A percentile compares a stretch with the other conserved stretches of the same genome.
These are phyloP conservation scores for Purpureocillium takamizusanense DNA, from an alignment of 2,329 filamentous ascomycete species.

Conservation along the genomic window DNA sequence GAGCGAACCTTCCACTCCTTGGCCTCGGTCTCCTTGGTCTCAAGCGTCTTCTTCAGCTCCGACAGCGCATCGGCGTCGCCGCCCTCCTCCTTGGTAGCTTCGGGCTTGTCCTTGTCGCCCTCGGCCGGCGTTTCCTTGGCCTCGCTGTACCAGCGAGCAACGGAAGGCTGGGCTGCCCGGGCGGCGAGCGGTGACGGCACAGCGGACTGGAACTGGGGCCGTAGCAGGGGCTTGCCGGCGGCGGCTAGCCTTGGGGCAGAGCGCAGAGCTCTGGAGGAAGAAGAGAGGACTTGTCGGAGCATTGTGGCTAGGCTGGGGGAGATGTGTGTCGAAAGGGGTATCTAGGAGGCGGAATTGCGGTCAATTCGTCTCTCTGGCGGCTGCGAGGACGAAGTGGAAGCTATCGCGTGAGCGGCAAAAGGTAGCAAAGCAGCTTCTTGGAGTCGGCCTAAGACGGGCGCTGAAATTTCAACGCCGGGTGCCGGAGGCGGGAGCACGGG, in stretches of 20 bases:
- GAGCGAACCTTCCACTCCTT: slow-evolving; percentile 73
- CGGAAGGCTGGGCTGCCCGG: slow-evolving; percentile 25
- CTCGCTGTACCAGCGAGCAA: slow-evolving; percentile 41
- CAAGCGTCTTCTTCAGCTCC: slow-evolving; percentile 41
- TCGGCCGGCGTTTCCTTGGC: slow-evolving; percentile 25
- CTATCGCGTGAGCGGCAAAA: slow-evolving; percentile 3
- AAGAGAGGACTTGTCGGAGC: slow-evolving; percentile 35
- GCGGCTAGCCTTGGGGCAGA: slow-evolving; percentile 26
- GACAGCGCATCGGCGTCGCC: slow-evolving; percentile 26
- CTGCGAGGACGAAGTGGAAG: neutral
- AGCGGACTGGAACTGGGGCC: slow-evolving; percentile 26
- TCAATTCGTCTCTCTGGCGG: slow-evolving; percentile 2
- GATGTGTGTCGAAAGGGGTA: slow-evolving; percentile 2
- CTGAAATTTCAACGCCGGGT: slow-evolving; percentile 18
- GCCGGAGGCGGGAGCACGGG: neutral
- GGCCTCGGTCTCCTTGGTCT: slow-evolving; percentile 40
- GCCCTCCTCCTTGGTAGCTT: slow-evolving; percentile 17
- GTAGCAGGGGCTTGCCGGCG: slow-evolving; percentile 22
- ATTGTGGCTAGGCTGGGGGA: slow-evolving; percentile 19
- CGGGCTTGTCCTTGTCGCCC: slow-evolving; percentile 15
- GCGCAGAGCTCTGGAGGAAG: slow-evolving; percentile 35
- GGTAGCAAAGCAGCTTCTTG: neutral
- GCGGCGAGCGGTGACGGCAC: slow-evolving; percentile 25
- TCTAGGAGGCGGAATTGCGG: slow-evolving; percentile 6
- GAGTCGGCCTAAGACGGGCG: slow-evolving; percentile 4